These are phyloP conservation scores for Salix udensis DNA, from an alignment of 345 rosid species.

Conservation along the genomic window DNA sequence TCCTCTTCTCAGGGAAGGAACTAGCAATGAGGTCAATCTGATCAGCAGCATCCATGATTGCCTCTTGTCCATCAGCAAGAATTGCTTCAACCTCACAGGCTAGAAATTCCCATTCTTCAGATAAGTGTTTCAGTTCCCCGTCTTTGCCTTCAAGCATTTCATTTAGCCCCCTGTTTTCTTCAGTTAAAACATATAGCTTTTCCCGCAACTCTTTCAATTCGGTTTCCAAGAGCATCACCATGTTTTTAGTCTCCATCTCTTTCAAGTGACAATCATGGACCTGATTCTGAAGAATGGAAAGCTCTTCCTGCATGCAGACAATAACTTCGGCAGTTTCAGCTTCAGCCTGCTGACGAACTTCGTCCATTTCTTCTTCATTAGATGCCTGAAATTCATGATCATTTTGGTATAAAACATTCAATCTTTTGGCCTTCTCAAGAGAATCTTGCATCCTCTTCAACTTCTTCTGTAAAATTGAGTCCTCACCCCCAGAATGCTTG, in stretches of 20 bases:
- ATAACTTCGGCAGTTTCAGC: slow-evolving; percentile 92
- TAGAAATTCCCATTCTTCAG: slow-evolving; percentile 75
- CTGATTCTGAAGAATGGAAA: slow-evolving; percentile 72
- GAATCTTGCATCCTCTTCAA: slow-evolving; percentile 84
- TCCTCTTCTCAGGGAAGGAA: slow-evolving; percentile 68
- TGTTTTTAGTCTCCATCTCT: slow-evolving; percentile 51
- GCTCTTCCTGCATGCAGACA: slow-evolving; percentile 90
- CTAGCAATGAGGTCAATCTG: slow-evolving; percentile 63
- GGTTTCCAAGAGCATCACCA: slow-evolving; percentile 40
- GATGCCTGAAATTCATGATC: slow-evolving; percentile 56
- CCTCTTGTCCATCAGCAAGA: slow-evolving; percentile 63
- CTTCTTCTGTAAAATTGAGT: slow-evolving; percentile 45
- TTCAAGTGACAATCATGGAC: slow-evolving; percentile 58
- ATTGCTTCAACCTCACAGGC: slow-evolving; percentile 68
- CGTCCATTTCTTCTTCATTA: slow-evolving; percentile 60
- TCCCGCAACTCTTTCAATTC: slow-evolving; percentile 51
- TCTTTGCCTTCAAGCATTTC: slow-evolving; percentile 59
- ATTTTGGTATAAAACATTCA: slow-evolving; percentile 64
- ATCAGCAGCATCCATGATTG: slow-evolving; percentile 58
- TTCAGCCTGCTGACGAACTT: slow-evolving; percentile 70
- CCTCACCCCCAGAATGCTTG: slow-evolving; percentile 23
- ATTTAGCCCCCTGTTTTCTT: slow-evolving; percentile 51
- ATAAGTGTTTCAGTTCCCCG: slow-evolving; percentile 43
- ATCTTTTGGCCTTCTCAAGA: slow-evolving; percentile 72
- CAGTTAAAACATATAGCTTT: slow-evolving; percentile 38